phyloP scores from a whole-genome alignment of 2,329 filamentous ascomycete species.

The Alternaria sp. region DNA sequence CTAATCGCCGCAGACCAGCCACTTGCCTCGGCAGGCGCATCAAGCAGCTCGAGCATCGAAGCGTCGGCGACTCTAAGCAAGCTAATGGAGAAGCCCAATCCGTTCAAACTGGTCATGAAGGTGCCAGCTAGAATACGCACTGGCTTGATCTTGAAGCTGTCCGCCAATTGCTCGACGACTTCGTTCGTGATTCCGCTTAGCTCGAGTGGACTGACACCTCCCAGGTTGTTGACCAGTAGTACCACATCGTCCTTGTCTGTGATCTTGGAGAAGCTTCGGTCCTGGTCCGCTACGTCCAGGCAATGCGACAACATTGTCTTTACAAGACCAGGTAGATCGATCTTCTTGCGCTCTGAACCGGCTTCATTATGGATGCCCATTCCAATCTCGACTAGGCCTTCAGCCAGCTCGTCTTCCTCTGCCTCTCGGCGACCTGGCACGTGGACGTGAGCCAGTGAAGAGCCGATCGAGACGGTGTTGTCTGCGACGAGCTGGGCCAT shows the following conservation, averaged over 20 bases:
- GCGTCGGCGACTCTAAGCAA: conserved; percentile 69
- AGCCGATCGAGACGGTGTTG: conserved; percentile 85
- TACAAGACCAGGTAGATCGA: conserved; percentile 52
- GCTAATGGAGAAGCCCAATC: conserved; percentile 73
- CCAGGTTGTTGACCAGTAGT: conserved; percentile 76
- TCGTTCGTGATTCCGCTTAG: conserved; percentile 75
- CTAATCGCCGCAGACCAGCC: conserved; percentile 70
- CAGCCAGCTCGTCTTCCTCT: conserved; percentile 64
- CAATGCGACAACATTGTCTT: conserved; percentile 70
- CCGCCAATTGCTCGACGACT: conserved; percentile 65
- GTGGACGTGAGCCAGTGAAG: conserved; percentile 89
- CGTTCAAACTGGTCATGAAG: conserved; percentile 76
- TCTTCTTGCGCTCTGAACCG: conserved; percentile 49
- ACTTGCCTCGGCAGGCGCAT: conserved; percentile 69
- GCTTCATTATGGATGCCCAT: conserved; percentile 80
- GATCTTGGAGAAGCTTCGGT: conserved; percentile 73
- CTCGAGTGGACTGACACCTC: conserved; percentile 74
- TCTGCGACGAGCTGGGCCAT: conserved; percentile 74
- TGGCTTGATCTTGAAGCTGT: conserved; percentile 65
- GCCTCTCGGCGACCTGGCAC: conserved; percentile 76
- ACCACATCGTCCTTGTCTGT: conserved; percentile 68
- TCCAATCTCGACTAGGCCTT: conserved; percentile 69
- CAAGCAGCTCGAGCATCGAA: conserved; percentile 70
- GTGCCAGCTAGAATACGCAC: conserved; percentile 68
- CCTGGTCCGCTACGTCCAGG: conserved; percentile 66